These are phyloP conservation scores for Euphorbia corollata DNA, from an alignment of 441 rosid species.

Conservation along the genomic window DNA sequence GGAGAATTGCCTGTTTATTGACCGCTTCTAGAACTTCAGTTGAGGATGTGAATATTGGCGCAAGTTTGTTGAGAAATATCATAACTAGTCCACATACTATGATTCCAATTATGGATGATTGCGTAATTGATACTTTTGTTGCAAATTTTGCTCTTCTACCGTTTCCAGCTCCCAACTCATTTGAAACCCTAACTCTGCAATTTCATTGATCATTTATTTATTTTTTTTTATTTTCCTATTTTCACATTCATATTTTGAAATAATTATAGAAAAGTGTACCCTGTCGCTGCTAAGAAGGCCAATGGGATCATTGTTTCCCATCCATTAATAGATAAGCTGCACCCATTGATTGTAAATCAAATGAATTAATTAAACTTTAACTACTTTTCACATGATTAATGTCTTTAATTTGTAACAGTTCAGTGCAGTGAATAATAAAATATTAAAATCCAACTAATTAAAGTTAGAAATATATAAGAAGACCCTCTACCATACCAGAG, in stretches of 20 bases:
- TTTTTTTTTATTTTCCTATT: no score
- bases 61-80: conserved; percentile 38
- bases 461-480: no score
- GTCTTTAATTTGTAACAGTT: no score
- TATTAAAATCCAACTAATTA: no score
- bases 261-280: conserved; percentile 38
- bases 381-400: no score
- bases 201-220: no score
- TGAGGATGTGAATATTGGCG: conserved; percentile 47
- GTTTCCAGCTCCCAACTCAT: conserved; percentile 84
- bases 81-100: conserved; percentile 58
- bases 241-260: no score
- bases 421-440: no score
- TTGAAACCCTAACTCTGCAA: conserved; percentile 67
- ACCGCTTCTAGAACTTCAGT: conserved; percentile 55
- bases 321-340: conserved; percentile 68
- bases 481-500: no score
- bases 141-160: conserved; percentile 82
- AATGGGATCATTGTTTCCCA: conserved; percentile 73
- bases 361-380: no score
- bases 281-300: conserved; percentile 59
- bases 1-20: conserved; percentile 44
- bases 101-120: conserved; percentile 56
- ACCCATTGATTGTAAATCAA: neutral
- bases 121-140: conserved; percentile 52